A percentile compares a stretch with the other conserved stretches of the same genome.
Evolutionary conservation across 805 yeast genomes (phyloP).

Genomic region (Saturnispora diversa): DNA sequence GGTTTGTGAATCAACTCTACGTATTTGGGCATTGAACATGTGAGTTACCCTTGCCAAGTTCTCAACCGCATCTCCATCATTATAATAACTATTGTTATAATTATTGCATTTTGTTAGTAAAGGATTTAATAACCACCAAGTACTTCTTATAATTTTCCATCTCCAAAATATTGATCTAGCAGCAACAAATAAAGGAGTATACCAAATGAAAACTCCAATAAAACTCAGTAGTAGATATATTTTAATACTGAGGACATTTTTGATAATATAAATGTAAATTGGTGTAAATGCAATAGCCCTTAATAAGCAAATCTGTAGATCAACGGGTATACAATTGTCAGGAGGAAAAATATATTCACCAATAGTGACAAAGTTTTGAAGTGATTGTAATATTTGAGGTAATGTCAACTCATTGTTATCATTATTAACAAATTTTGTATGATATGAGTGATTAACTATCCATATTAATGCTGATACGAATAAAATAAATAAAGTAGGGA

Average conservation of each 20-base stretch:
- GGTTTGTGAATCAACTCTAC: slow-evolving; percentile 22
- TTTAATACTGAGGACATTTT: slow-evolving; percentile 28
- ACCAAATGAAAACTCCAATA: slow-evolving; percentile 34
- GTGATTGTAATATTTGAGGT: slow-evolving; percentile 42
- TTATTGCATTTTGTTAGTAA: too few species aligned
- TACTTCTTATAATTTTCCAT: slow-evolving; percentile 34
- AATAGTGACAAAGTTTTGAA: slow-evolving; percentile 39
- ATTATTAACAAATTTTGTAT: not conserved
- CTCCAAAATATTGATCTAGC: slow-evolving; percentile 43
- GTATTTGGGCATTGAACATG: slow-evolving; percentile 12
- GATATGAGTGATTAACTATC: slow-evolving; percentile 37
- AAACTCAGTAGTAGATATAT: slow-evolving; percentile 31
- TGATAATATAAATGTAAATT: slow-evolving; percentile 33
- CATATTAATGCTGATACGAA: slow-evolving; percentile 36
- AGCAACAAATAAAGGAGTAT: slow-evolving; percentile 42
- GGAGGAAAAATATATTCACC: slow-evolving; percentile 29
- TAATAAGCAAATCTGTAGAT: slow-evolving; percentile 18
- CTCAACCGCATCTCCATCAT: slow-evolving; percentile 32
- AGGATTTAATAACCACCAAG: not conserved
- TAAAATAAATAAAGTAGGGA: slow-evolving; percentile 35
- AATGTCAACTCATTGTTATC: slow-evolving; percentile 36
- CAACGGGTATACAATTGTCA: not conserved
- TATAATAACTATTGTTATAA: slow-evolving; percentile 16
- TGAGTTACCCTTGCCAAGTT: slow-evolving; percentile 33
- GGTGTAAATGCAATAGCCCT: slow-evolving; percentile 36